phyloP scores from a whole-genome alignment of 2,329 filamentous ascomycete species.

The Ustulina deusta region DNA sequence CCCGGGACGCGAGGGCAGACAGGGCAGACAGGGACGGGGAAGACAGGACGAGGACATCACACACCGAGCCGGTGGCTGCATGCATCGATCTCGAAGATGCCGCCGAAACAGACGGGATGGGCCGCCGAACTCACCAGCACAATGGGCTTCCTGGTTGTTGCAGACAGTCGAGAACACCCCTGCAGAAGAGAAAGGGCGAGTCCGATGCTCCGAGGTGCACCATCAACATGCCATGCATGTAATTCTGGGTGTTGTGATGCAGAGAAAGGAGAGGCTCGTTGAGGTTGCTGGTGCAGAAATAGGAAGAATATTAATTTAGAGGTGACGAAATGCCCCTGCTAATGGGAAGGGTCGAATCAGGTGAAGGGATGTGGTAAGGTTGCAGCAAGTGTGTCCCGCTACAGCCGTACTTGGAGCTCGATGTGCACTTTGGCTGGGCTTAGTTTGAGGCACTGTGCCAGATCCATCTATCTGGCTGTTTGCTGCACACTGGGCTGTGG shows the following conservation, averaged over 20 bases:
- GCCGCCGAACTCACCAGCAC: slow-evolving; percentile 31
- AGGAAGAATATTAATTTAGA: slow-evolving; percentile 38
- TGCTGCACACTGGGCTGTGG: slow-evolving; percentile 9
- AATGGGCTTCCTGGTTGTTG: slow-evolving; percentile 14
- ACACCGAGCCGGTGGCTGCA: slow-evolving; percentile 32
- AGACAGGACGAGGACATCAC: slow-evolving; percentile 25
- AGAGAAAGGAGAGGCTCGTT: slow-evolving; percentile 25
- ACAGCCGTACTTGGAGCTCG: slow-evolving; percentile 14
- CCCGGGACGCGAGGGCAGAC: slow-evolving; percentile 3
- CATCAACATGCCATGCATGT: slow-evolving; percentile 16
- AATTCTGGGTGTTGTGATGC: slow-evolving; percentile 16
- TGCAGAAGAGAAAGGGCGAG: slow-evolving; percentile 8
- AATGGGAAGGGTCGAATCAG: slow-evolving; percentile 35
- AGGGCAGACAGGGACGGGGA: neutral
- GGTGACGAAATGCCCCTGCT: slow-evolving; percentile 40
- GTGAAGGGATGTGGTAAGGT: slow-evolving; percentile 29
- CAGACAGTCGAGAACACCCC: slow-evolving; percentile 12
- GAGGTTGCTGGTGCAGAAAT: slow-evolving; percentile 35
- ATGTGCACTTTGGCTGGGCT: neutral
- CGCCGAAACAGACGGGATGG: slow-evolving; percentile 13
- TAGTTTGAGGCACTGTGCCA: slow-evolving; percentile 10
- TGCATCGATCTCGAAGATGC: slow-evolving; percentile 28
- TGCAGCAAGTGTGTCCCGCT: slow-evolving; percentile 31
- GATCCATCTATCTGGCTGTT: neutral
- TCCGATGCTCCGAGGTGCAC: neutral